Conservation (phyloP, 768 basidiomycete genomes). For the Clitopilus passeckerianus region DNA sequence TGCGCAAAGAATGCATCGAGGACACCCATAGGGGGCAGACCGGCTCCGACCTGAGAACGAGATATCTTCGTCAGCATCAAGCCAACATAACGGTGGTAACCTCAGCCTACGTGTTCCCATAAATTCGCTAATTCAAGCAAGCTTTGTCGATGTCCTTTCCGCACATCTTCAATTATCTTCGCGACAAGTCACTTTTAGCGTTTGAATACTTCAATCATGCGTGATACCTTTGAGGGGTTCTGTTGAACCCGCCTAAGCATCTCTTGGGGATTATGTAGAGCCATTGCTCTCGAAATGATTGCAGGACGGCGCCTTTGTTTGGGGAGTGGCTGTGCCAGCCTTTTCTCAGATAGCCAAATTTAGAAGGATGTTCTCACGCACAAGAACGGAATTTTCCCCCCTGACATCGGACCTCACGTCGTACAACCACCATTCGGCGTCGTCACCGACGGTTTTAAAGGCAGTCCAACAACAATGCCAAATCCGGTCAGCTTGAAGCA, state of each 20-base stretch:
- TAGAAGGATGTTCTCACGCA: not conserved
- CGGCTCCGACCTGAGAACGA: not conserved
- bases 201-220: not conserved
- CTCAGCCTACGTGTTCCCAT: conserved; percentile 9
- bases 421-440: not conserved
- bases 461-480: conserved; percentile 16
- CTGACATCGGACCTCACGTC: not conserved
- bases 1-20: conserved; percentile 24
- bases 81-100: not conserved
- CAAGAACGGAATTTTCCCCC: not conserved
- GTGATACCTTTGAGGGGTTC: conserved; percentile 1
- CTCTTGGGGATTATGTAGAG: not conserved
- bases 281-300: not conserved
- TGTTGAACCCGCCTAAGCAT: not conserved
- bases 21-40: conserved; percentile 16
- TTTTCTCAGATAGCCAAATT: not conserved
- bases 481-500: conserved; percentile 54
- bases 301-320: no score
- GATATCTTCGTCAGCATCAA: conserved; percentile 5
- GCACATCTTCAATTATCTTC: conserved; percentile 3
- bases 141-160: not conserved
- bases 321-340: not conserved
- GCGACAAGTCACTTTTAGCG: not conserved
- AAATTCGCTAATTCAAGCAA: conserved; percentile 3
- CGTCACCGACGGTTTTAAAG: not conserved